phyloP scores from a whole-genome alignment of 2,329 filamentous ascomycete species.

The Trichoderma sp. region DNA sequence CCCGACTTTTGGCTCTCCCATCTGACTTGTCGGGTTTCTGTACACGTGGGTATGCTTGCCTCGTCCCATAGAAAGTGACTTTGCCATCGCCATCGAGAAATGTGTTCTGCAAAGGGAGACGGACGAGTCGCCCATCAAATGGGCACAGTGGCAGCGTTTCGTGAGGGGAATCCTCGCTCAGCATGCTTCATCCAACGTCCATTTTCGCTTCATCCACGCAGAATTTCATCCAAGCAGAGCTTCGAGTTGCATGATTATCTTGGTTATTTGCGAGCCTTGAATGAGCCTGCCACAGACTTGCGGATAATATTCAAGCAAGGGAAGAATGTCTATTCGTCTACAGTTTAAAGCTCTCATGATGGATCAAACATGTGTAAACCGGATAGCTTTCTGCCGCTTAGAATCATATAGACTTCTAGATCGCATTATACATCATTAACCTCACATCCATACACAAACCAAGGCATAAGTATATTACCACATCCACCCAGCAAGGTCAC shows the following conservation, averaged over 20 bases:
- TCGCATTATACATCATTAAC: too few relatives aligned
- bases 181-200: constrained; percentile 38
- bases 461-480: too few relatives aligned
- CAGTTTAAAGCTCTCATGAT: background rate
- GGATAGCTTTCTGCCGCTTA: too few relatives aligned
- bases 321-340: background rate
- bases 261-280: background rate
- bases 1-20: constrained; percentile 25
- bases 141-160: constrained; percentile 43
- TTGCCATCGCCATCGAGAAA: constrained; percentile 39
- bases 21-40: constrained; percentile 22
- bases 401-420: too few relatives aligned
- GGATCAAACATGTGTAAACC: too few relatives aligned
- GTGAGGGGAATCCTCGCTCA: constrained; percentile 35
- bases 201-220: constrained; percentile 46
- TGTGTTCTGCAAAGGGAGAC: constrained; percentile 39
- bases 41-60: constrained; percentile 29
- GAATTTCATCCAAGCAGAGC: constrained; percentile 50
- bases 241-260: constrained; percentile 34
- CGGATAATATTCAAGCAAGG: background rate
- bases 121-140: constrained; percentile 34
- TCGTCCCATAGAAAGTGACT: constrained; percentile 43
- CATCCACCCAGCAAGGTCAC: too few relatives aligned
- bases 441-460: too few relatives aligned
- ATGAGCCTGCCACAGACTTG: background rate